Evolutionary conservation across 352 stramenopile genomes (phyloP), one percentile per base, ranked within the genome.

Genomic region (Albugo laibachii): DNA sequence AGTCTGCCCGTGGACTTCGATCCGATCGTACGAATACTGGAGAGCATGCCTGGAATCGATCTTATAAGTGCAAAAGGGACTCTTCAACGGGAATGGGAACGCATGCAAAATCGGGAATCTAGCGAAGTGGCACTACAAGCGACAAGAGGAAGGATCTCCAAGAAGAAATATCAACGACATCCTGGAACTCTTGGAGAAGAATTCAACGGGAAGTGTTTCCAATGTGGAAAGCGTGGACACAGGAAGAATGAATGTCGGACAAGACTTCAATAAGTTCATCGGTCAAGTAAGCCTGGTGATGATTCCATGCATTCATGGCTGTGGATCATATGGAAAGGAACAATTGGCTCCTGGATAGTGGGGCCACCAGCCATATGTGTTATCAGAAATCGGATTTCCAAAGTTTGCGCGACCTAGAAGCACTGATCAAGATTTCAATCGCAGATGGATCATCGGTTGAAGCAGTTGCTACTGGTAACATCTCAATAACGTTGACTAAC

Each of bases 331-430:
- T 10, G 8, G 8, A 31, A 8, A 31, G 8, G 24, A 31, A 31
- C 8, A 8, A 31, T 8, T 56, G 38, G 51, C 21, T 56, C 0
- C 18, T 52, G 3, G 45, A 56, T 24, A 48, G 37, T 36, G 44
- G 51, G 12, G 51, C 51, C 2, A 38, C 19, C 4, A 53, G 45
- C 2, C 51, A 56, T 31, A 56, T 56, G 51, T 47, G 39, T 13
- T 37, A 18, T 31, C 15, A 45, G 1, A 16, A 45, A 6, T 24
- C 34, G 2, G 45, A 51, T 16, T 55, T 52, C 21, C 20, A 34
- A 11, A 51, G n/a, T n/a, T n/a, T n/a, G n/a, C n/a, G n/a, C n/a
- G n/a, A n/a, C n/a, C n/a, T n/a, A n/a, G n/a, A n/a, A n/a, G n/a
- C n/a, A n/a, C n/a, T n/a, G n/a, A n/a, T n/a, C n/a, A n/a, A n/a